A percentile compares a stretch with the other conserved stretches of the same genome.
Evolutionary conservation across 164 flowering plant species (phyloP).

Genomic region (Vitis amurensis): DNA sequence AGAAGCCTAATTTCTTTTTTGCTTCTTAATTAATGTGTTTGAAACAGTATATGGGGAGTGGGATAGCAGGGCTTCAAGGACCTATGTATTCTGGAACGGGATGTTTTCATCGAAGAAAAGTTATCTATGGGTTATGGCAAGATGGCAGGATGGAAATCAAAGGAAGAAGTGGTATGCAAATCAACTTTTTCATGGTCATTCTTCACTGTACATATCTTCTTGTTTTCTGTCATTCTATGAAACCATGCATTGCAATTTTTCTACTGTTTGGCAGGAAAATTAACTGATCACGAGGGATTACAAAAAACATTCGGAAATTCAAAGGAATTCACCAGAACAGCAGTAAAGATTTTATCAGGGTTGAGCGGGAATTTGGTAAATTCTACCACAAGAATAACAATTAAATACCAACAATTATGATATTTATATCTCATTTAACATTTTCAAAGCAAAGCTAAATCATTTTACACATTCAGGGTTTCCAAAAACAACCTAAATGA

Average conservation of each 20-base stretch:
- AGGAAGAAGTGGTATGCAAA: background rate
- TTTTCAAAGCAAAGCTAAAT: too few species aligned
- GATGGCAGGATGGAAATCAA: conserved; percentile 9
- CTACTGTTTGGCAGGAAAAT: conserved; percentile 16
- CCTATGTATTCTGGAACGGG: conserved; percentile 50
- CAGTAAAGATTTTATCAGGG: conserved; percentile 3
- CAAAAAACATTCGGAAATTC: conserved; percentile 35
- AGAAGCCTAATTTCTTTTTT: too few species aligned
- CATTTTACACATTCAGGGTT: too few species aligned
- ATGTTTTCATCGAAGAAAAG: conserved; percentile 54
- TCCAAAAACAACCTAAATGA: too few species aligned
- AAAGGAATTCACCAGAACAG: conserved; percentile 32
- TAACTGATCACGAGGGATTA: background rate
- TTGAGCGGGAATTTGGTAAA: background rate
- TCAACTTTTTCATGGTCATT: too few species aligned
- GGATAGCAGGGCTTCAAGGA: conserved; percentile 54
- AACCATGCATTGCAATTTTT: too few species aligned
- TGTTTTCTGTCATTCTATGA: background rate
- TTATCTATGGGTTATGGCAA: conserved; percentile 48
- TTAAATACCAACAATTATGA: too few species aligned
- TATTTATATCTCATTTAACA: too few species aligned
- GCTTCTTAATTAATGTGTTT: background rate
- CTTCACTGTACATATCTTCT: too few species aligned
- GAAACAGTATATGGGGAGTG: conserved; percentile 21
- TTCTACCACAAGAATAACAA: too few species aligned